A percentile compares a stretch with the other conserved stretches of the same genome.
Conservation (phyloP, 495 filamentous ascomycete genomes). For the Bathelium albidoporum region DNA sequence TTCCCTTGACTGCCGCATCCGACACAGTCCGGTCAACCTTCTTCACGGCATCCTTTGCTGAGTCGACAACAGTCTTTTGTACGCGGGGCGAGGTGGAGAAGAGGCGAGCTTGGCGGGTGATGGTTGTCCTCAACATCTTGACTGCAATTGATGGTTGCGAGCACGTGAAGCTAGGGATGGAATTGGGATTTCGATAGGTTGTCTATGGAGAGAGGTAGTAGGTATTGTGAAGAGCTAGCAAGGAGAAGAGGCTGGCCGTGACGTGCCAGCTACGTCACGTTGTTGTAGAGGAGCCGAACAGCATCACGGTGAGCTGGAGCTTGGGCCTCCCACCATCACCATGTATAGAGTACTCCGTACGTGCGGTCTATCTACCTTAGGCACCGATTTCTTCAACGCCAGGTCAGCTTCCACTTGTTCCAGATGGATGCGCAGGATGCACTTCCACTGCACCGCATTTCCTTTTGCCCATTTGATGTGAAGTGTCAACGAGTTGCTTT, state of each 20-base stretch:
- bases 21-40: constrained; percentile 45
- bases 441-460: too few relatives aligned
- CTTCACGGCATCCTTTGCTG: constrained; percentile 47
- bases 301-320: not conserved
- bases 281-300: not conserved
- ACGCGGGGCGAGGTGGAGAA: constrained; percentile 27
- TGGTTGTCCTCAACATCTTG: constrained; percentile 25
- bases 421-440: too few relatives aligned
- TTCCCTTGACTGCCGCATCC: constrained; percentile 48
- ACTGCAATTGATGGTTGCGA: not conserved
- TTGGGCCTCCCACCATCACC: too few relatives aligned
- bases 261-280: not conserved
- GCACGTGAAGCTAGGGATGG: not conserved
- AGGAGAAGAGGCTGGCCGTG: not conserved
- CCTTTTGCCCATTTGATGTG: too few relatives aligned
- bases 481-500: too few relatives aligned
- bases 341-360: too few relatives aligned
- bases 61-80: constrained; percentile 34
- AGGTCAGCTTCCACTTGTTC: too few relatives aligned
- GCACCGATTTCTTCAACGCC: too few relatives aligned
- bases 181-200: not conserved
- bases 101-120: constrained; percentile 27
- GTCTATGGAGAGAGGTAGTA: not conserved
- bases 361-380: too few relatives aligned
- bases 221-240: not conserved